Evolutionary conservation across 441 rosid species (phyloP).

Genomic region (Gossypium gossypioides): DNA sequence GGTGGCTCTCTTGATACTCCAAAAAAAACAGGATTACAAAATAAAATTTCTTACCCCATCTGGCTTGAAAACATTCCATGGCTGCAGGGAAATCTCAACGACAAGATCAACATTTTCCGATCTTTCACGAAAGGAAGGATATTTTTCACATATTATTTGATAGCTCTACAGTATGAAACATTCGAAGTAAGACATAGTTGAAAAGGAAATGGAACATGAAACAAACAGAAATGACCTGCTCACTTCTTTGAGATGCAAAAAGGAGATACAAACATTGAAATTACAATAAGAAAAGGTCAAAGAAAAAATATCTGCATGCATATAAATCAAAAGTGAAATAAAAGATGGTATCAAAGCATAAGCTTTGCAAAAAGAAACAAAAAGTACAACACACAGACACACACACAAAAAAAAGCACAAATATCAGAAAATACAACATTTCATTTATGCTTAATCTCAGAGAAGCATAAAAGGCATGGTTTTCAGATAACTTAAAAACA

Average conservation of each 20-base stretch:
- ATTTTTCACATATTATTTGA: constrained; percentile 68
- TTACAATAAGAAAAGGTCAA: neutral
- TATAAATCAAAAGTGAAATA: neutral
- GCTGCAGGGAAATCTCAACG: constrained; percentile 83
- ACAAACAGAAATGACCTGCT: neutral
- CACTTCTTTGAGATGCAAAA: constrained; percentile 1
- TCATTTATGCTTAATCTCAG: neutral
- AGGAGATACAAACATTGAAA: neutral
- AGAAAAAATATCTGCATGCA: neutral
- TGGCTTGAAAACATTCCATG: constrained; percentile 90
- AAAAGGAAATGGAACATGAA: neutral
- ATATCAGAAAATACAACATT: neutral
- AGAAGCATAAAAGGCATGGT: neutral
- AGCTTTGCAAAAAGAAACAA: neutral
- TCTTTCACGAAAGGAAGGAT: constrained; percentile 85
- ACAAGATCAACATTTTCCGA: constrained; percentile 92
- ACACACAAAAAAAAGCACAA: neutral
- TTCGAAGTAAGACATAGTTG: constrained; percentile 9
- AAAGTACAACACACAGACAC: neutral
- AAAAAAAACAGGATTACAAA: neutral
- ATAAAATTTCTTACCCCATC: constrained; percentile 59
- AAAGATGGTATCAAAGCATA: neutral
- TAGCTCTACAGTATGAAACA: constrained; percentile 50
- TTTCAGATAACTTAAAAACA: neutral
- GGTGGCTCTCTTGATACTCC: neutral